phyloP scores from a whole-genome alignment of 2,329 filamentous ascomycete species.

The Neoarthrinium moseri region DNA sequence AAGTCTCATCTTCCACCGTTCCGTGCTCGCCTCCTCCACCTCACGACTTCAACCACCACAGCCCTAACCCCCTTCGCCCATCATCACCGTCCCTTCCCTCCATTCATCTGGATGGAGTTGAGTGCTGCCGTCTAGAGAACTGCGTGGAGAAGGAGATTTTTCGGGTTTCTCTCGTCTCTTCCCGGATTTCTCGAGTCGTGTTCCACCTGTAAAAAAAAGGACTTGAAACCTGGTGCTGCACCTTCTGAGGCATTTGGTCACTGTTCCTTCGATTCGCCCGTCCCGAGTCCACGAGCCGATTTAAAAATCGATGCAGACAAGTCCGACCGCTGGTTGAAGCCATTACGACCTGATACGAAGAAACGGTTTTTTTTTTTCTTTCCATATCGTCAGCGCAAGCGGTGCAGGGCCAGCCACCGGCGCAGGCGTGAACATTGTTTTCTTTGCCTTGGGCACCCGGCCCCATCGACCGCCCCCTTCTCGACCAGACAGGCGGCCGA shows the following conservation, averaged over 20 bases:
- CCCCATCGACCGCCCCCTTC: too few relatives aligned
- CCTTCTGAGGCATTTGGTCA: constrained; percentile 29
- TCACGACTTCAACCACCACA: not conserved
- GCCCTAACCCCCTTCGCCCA: not conserved
- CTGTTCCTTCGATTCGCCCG: constrained; percentile 13
- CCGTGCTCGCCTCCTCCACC: not conserved
- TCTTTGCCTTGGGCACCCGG: too few relatives aligned
- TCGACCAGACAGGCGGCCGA: too few relatives aligned
- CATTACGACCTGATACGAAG: not conserved
- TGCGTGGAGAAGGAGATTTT: constrained; percentile 10
- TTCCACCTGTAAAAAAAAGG: constrained; percentile 7
- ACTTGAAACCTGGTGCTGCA: constrained; percentile 9
- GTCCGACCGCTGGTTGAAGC: not conserved
- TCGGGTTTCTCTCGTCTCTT: constrained; percentile 10
- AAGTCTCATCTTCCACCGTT: not conserved
- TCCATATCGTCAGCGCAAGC: not conserved
- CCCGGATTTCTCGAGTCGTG: constrained; percentile 5
- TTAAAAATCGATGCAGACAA: constrained; percentile 13
- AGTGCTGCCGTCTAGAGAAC: constrained; percentile 5
- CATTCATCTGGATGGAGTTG: constrained; percentile 11
- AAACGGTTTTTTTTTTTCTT: constrained; percentile 19
- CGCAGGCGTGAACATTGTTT: too few relatives aligned
- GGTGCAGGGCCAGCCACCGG: not conserved
- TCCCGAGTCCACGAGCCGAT: constrained; percentile 22
- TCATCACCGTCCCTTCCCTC: not conserved